Conservation (phyloP, 1,284 basidiomycete genomes). For the Athelia psychrophila region DNA sequence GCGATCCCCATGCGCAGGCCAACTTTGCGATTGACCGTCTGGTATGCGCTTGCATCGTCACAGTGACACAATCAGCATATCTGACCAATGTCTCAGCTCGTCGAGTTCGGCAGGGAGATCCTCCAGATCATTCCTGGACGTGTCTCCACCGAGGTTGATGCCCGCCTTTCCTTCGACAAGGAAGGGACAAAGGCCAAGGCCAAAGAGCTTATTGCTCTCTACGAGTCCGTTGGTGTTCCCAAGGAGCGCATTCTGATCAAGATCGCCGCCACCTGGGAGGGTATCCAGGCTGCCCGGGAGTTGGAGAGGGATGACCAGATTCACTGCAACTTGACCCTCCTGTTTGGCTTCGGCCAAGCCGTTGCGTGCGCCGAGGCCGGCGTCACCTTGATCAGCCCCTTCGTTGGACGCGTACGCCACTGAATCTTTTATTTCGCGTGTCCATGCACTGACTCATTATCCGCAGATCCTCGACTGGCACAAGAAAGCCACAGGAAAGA, state of each 20-base stretch:
- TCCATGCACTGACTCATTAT: conserved; percentile 6
- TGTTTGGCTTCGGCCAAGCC: conserved; percentile 98
- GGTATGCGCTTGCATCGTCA: conserved; percentile 39
- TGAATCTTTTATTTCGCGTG: conserved; percentile 7
- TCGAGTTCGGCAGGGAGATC: conserved; percentile 97
- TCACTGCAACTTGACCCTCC: conserved; percentile 98
- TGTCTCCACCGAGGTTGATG: conserved; percentile 99
- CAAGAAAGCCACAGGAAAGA: conserved; percentile 87
- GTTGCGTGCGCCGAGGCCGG: conserved; percentile 98
- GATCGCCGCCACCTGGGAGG: conserved; percentile 99
- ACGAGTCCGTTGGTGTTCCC: conserved; percentile 87
- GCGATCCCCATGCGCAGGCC: conserved; percentile 67
- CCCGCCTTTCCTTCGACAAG: conserved; percentile 95
- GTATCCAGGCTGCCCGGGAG: conserved; percentile 97
- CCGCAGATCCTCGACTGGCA: conserved; percentile 91
- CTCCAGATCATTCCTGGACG: conserved; percentile 95
- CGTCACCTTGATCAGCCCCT: conserved; percentile 98
- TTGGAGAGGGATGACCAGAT: conserved; percentile 92
- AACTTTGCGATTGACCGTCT: conserved; percentile 86
- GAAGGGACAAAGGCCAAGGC: conserved; percentile 91
- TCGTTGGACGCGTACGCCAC: conserved; percentile 88
- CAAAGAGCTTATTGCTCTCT: conserved; percentile 91
- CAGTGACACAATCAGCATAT: conserved; percentile 5
- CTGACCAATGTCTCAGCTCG: conserved; percentile 54
- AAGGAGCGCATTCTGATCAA: conserved; percentile 98